These are phyloP conservation scores for Yamadazyma insecticola DNA, from an alignment of 805 yeast species.

Conservation along the genomic window DNA sequence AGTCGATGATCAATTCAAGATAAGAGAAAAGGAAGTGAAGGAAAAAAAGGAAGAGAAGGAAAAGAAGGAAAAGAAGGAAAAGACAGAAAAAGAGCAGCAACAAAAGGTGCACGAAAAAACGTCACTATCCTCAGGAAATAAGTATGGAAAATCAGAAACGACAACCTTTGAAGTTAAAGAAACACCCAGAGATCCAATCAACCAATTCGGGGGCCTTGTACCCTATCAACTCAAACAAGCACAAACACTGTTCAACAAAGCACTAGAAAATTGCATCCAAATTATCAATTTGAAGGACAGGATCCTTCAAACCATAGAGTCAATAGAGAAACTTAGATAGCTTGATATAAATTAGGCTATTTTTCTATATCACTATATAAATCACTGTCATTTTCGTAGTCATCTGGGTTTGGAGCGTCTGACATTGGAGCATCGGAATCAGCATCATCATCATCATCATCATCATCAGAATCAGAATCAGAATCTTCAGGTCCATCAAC, in stretches of 20 bases:
- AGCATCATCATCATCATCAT: constrained; percentile 16
- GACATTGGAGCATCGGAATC: no score
- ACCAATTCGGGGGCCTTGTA: constrained; percentile 3
- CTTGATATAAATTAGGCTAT: neutral
- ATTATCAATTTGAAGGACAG: neutral
- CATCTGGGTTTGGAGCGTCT: constrained; percentile 34
- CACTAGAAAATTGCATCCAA: neutral
- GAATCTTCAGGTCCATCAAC: constrained; percentile 23
- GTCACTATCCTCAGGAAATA: no score
- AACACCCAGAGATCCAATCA: constrained; percentile 3
- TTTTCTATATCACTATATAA: constrained; percentile 30
- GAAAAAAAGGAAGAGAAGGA: neutral
- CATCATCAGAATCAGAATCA: constrained; percentile 15
- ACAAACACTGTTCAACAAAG: neutral
- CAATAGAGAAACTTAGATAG: constrained; percentile 1
- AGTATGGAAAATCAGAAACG: no score
- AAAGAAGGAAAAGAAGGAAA: neutral
- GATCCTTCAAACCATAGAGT: neutral
- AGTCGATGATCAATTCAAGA: neutral
- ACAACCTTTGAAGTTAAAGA: no score
- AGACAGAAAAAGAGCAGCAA: neutral
- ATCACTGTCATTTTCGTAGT: constrained; percentile 50
- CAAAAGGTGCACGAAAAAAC: neutral
- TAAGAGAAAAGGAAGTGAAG: neutral
- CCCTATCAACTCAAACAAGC: neutral